These are phyloP conservation scores for Thecaphora thlaspeos DNA, from an alignment of 1,284 basidiomycete species.

Conservation along the genomic window DNA sequence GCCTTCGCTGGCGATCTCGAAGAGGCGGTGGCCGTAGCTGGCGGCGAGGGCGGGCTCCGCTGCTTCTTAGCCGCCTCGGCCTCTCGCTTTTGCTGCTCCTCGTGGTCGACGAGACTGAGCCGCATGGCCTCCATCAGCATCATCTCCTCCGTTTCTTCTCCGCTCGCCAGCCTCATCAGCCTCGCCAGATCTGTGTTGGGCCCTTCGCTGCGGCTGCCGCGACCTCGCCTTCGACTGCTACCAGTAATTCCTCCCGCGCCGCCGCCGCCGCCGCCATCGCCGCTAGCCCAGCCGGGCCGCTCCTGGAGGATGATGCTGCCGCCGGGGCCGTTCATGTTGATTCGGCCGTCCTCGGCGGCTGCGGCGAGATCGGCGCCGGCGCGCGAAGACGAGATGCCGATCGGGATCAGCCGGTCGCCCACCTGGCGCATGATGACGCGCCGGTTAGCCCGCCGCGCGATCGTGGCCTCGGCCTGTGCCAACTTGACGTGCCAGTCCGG, in stretches of 20 bases:
- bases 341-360: conserved; percentile 33
- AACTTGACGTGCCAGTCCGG: conserved; percentile 54
- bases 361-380: conserved; percentile 58
- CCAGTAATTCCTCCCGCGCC: conserved; percentile 11
- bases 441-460: conserved; percentile 69
- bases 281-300: conserved; percentile 35
- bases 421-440: conserved; percentile 98
- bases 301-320: conserved; percentile 55
- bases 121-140: conserved; percentile 99
- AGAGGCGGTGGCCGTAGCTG: too few relatives aligned
- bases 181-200: conserved; percentile 81
- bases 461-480: conserved; percentile 40
- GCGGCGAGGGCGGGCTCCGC: too few relatives aligned
- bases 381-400: conserved; percentile 74
- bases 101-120: conserved; percentile 84
- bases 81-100: conserved; percentile 60
- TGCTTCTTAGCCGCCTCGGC: conserved; percentile 31
- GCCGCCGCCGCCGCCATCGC: conserved; percentile 8
- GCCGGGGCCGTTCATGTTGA: conserved; percentile 48
- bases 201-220: conserved; percentile 93
- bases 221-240: conserved; percentile 5
- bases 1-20: too few relatives aligned
- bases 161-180: conserved; percentile 79
- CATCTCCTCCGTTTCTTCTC: conserved; percentile 86
- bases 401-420: conserved; percentile 91